Percentiles rank a stretch among this genome's conserved stretches.
Conservation (phyloP, 331 rosid genomes). For the Rosa hybrid region DNA sequence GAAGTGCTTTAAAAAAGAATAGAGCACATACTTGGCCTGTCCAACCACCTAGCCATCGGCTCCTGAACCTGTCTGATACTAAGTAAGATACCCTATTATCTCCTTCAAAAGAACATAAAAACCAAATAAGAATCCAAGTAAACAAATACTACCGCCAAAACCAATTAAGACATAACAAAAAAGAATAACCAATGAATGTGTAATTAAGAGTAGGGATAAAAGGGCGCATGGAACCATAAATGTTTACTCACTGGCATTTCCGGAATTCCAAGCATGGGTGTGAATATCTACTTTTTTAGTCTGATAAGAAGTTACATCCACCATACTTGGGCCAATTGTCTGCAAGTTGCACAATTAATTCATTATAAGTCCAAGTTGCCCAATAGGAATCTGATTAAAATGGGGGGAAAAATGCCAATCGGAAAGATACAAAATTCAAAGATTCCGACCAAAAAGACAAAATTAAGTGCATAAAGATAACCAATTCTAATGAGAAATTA, state of each 20-base stretch:
- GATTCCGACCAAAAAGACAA: neutral
- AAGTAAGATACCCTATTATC: conserved; percentile 30
- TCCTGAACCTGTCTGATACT: conserved; percentile 55
- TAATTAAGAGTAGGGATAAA: conserved; percentile 1
- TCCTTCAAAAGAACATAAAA: conserved; percentile 33
- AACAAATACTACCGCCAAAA: neutral
- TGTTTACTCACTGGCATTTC: conserved; percentile 43
- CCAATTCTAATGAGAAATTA: neutral
- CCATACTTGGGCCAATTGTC: conserved; percentile 34
- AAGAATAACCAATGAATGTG: conserved; percentile 15
- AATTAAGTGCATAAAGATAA: neutral
- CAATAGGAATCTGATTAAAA: neutral
- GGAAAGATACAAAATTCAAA: neutral
- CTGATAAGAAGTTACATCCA: conserved; percentile 31
- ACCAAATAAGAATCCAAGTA: neutral
- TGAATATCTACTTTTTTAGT: conserved; percentile 19
- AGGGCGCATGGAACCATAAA: conserved; percentile 13
- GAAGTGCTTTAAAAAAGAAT: conserved; percentile 16
- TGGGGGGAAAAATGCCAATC: neutral
- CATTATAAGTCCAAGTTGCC: neutral
- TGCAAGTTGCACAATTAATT: conserved; percentile 33
- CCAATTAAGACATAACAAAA: neutral
- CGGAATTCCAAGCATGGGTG: conserved; percentile 22
- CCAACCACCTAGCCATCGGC: conserved; percentile 93
- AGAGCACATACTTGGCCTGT: conserved; percentile 53